Percentiles rank a stretch among this genome's conserved stretches.
Conservation (phyloP, 2,329 filamentous ascomycete genomes). For the Volutella citrinella region DNA sequence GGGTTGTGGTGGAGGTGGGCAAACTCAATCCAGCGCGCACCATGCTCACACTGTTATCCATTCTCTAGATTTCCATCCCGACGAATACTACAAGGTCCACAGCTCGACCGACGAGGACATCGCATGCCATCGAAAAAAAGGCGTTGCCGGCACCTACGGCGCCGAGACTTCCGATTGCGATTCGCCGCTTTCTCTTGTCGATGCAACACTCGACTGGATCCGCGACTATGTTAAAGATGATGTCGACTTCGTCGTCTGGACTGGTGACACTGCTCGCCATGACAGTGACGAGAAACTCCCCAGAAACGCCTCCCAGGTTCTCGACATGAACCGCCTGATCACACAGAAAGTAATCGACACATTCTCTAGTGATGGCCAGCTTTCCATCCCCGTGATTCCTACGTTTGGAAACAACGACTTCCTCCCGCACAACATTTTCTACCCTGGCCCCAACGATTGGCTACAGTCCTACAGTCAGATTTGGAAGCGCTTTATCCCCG, state of each 20-base stretch:
- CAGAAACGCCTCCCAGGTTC: conserved; percentile 71
- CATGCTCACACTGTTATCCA: not conserved
- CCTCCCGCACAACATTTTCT: conserved; percentile 91
- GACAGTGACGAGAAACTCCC: conserved; percentile 82
- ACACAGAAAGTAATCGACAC: conserved; percentile 73
- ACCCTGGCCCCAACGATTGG: conserved; percentile 82
- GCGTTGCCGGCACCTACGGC: conserved; percentile 77
- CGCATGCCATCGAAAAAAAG: conserved; percentile 77
- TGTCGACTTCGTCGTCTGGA: conserved; percentile 91
- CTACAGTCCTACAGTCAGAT: conserved; percentile 73
- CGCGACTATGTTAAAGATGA: conserved; percentile 70
- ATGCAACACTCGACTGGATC: conserved; percentile 91
- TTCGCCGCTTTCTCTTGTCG: conserved; percentile 72
- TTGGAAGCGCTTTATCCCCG: conserved; percentile 86
- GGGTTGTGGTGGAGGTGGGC: conserved; percentile 10
- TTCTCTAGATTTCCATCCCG: conserved; percentile 79
- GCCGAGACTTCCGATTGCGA: conserved; percentile 89
- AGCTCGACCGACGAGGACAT: conserved; percentile 65
- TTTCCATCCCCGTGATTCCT: conserved; percentile 78
- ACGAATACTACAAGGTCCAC: conserved; percentile 79
- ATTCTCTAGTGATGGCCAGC: conserved; percentile 60
- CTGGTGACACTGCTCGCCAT: conserved; percentile 84
- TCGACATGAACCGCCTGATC: conserved; percentile 71
- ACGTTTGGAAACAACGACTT: conserved; percentile 98
- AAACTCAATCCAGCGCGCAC: conserved; percentile 12